Conservation (phyloP, 805 yeast genomes). For the Ogataea thermomethanolica region DNA sequence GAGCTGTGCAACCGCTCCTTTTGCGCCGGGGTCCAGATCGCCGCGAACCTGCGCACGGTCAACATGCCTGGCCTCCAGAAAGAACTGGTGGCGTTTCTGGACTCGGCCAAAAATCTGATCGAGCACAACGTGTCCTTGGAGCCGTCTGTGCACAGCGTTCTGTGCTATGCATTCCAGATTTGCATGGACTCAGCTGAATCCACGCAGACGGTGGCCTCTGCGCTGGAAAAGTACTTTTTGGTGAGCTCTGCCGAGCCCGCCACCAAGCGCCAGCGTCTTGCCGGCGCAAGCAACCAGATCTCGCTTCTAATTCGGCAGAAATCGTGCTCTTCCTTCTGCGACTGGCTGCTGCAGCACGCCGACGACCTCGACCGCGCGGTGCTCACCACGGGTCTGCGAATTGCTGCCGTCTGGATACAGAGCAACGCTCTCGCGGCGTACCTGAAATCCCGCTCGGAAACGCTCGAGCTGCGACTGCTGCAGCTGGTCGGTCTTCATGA, state of each 20-base stretch:
- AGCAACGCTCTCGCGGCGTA: not conserved
- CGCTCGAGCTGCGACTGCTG: not conserved
- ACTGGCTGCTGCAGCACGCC: not conserved
- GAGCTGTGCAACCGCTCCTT: conserved; percentile 1
- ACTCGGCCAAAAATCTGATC: too few relatives aligned
- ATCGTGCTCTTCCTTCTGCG: not conserved
- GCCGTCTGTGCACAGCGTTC: not conserved
- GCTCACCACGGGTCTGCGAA: not conserved
- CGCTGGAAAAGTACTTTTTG: conserved; percentile 1
- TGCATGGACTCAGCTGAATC: not conserved
- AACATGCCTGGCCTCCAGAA: conserved; percentile 1
- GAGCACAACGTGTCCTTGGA: not conserved
- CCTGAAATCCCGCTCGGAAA: not conserved
- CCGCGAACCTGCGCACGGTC: conserved; percentile 1
- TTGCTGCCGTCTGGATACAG: not conserved
- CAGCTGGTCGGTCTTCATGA: conserved; percentile 1
- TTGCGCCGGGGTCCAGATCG: conserved; percentile 1
- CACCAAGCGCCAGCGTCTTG: not conserved
- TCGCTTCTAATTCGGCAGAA: conserved; percentile 1
- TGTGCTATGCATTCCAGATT: conserved; percentile 5
- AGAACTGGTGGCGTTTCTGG: conserved; percentile 1
- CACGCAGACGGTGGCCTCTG: not conserved
- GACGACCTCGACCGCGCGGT: conserved; percentile 2
- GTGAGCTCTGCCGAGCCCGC: not conserved
- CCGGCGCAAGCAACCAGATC: not conserved